Evolutionary conservation across 2,329 filamentous ascomycete species (phyloP), one percentile per base, ranked within the genome.

Genomic region (Nemania abortiva): DNA sequence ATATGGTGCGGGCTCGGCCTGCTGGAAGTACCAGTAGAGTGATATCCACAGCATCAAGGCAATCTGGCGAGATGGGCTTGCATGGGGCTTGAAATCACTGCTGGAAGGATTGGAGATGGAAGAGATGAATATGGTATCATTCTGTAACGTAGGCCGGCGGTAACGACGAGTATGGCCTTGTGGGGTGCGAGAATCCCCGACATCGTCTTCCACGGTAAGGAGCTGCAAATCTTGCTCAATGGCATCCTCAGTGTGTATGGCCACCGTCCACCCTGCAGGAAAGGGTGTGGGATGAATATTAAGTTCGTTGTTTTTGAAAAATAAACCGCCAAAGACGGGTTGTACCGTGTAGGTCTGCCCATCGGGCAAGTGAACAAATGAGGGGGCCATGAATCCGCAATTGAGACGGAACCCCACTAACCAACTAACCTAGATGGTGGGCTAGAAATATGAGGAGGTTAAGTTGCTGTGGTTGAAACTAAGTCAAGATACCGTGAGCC

Each of bases 11-110:
- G 95, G 95, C 74, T 91, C 87, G 0, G 90, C 87, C 79, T 97
- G 93, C 82, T 98, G 95, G 75, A 98, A 98, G 84, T 98, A 98
- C 95, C 95, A 98, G 84, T 94, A 97, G 50, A 98, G 84, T 1
- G 94, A 95, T 39, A 94, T 90, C 93, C 94, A 98, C 6, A 98
- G 86, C 92, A 98, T 97, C 93, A 98, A 94, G 73, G 95, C 95
- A 69, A 97, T 93, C 82, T 97, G 93, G 53, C 95, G 87, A 0
- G 94, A 96, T 0, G 93, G 93, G 70, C 94, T 97, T 15, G 86
- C 89, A 1, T 91, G 88, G 0, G 93, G 89, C 77, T 92, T 93
- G 82, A 92, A 97, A 57, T 97, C 94, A 77, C 83, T 89, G 79
- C 86, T 92, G 58, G 91, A 92, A 0, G 95, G 94, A 73, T 92